Base-by-base conservation (phyloP, 169 alveolate species). In the Plasmodium malariae region DNA sequence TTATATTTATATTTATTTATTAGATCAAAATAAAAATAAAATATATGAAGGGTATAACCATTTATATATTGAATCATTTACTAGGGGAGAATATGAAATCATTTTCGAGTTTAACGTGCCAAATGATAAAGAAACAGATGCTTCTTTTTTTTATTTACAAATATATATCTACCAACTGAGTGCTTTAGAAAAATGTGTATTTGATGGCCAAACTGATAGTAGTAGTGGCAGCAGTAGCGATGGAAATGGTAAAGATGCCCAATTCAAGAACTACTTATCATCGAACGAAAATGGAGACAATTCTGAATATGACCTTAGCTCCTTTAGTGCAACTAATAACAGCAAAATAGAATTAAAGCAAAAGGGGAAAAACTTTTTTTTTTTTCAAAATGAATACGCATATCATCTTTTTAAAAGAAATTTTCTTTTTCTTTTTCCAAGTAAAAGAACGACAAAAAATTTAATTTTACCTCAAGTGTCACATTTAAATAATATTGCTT, bases 11-110 rank as follows among this genome's bases (percentile, higher is more conserved):
- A 78, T 78, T 7, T 62, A 63, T 55, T 36, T 78, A 55, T 12
- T 62, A n/a, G 59, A 65, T 63, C 24, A 55, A 37, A 45, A 74
- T 17, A n/a, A 14, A 3, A 63, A 43, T 1, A 78, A 78, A 19
- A 14, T 78, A 3, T 45, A 78, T 48, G 89, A 78, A 12, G 89
- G 76, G 24, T 78, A 78, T 54, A 62, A 78, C 2, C 78, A 78
- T 32, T n/a, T 62, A 5, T 78, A 78, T 55, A 45, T 78, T 9
- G 89, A 78, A 37, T 78, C 89, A 0, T 78, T 78, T 37, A 65
- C 76, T 2, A 65, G 43, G 34, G 89, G 89, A 4, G 89, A 78
- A 37, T 78, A 78, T 68, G 78, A 78, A 24, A 30, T 78, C 14
- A 40, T 78, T 0, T 26, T 78, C 3, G 59, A 78, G 26, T 78